Percentiles rank a stretch among this genome's conserved stretches.
These are phyloP conservation scores for Emmonsiellopsis sp. DNA, from an alignment of 2,329 filamentous ascomycete genomes.

Conservation along the genomic window DNA sequence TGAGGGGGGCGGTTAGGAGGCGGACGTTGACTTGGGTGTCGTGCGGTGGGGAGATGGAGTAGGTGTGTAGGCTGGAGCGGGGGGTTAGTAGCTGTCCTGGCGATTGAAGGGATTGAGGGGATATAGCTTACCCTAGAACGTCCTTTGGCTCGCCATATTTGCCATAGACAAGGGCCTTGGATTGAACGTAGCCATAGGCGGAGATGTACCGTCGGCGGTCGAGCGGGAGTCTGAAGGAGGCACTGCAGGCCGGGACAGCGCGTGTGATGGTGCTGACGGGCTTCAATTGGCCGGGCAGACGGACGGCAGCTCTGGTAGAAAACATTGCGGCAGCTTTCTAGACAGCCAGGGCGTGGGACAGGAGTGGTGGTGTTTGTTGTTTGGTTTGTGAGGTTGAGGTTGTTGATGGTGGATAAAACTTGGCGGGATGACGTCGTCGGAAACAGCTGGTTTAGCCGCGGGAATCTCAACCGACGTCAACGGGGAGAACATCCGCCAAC, in stretches of 20 bases:
- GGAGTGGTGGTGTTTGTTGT: too few species aligned
- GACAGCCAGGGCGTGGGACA: background rate
- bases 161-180: slow-evolving; percentile 39
- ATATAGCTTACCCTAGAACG: slow-evolving; percentile 30
- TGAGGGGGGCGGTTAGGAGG: slow-evolving; percentile 84
- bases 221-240: slow-evolving; percentile 8
- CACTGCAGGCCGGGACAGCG: background rate
- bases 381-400: too few species aligned
- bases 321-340: background rate
- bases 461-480: background rate
- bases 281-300: background rate
- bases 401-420: background rate
- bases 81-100: background rate
- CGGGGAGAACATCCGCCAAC: too few species aligned
- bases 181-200: slow-evolving; percentile 41
- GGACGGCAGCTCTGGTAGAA: background rate
- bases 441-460: background rate
- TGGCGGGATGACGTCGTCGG: background rate
- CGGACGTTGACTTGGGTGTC: slow-evolving; percentile 67
- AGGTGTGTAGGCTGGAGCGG: slow-evolving; percentile 32
- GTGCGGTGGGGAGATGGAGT: slow-evolving; percentile 40
- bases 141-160: slow-evolving; percentile 41
- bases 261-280: background rate
- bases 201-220: slow-evolving; percentile 30
- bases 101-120: background rate